Evolutionary conservation across 75 land plant genomes (phyloP), one percentile per base, ranked within the genome.

Genomic region (Pinus albicaulis): DNA sequence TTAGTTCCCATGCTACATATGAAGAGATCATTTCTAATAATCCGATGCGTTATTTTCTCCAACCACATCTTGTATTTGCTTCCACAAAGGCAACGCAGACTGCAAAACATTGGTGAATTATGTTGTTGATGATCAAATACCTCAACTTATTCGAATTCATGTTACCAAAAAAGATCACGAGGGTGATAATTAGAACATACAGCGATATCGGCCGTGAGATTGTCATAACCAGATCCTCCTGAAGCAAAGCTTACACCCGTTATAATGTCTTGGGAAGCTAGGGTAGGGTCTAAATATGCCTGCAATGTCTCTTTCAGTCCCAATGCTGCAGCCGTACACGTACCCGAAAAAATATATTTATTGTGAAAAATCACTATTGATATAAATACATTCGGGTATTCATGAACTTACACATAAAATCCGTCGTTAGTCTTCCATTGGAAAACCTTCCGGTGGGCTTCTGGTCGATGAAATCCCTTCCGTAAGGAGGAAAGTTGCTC

Each of bases 161-260:
- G n/a, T 19, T 17, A 5, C 19, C 7, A 58, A 58, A 17, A 19
- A 5, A 17, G 24, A 7, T n/a, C 7, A 2, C 22, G 61, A n/a
- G 23, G 19, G 20, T 7, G 23, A n/a, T n/a, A 59, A 20, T 59
- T 7, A 59, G n/a, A 17, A 22, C 86, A 78, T 78, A 88, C 90
- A 3, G 82, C 75, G 16, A 85, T 19, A 5, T 79, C 71, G 3
- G 81, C 53, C 2, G 81, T 79, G 25, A 80, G 82, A 78, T 84
- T 82, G 76, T 88, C 90, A 58, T 75, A 85, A 20, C 89, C 89
- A 23, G 89, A 83, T 62, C 83, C 83, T 17, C 86, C 89, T 6
- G 89, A 87, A 57, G 89, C 89, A 76, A 88, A 88, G 79, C 87
- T 81, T 31, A 88, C 90, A 23, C 87, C 90, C 26, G 77, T 76